Evolutionary conservation across 2,329 filamentous ascomycete genomes (phyloP).

Genomic region (Trichocomaceae sp.): DNA sequence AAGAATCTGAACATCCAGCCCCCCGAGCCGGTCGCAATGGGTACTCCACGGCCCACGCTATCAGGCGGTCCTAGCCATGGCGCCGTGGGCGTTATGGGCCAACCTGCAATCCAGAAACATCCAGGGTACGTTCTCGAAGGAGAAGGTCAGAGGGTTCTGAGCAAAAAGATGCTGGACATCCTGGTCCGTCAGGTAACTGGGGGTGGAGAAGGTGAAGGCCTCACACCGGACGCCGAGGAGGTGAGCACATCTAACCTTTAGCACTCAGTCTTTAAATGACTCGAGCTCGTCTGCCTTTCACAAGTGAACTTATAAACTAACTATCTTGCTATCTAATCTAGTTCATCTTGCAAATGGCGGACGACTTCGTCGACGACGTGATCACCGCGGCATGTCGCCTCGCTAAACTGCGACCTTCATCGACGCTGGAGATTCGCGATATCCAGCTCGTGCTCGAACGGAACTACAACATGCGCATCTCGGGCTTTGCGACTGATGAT

Average conservation of each 20-base stretch:
- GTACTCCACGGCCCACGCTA: slow-evolving; percentile 69
- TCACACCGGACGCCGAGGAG: slow-evolving; percentile 93
- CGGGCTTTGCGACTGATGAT: slow-evolving; percentile 90
- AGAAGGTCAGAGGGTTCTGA: slow-evolving; percentile 87
- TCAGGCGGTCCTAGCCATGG: slow-evolving; percentile 68
- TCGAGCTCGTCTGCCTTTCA: background rate
- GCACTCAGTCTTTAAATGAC: background rate
- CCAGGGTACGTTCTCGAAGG: slow-evolving; percentile 82
- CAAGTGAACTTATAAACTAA: slow-evolving; percentile 4
- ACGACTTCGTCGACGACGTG: slow-evolving; percentile 91
- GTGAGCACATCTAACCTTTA: slow-evolving; percentile 42
- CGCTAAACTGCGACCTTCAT: slow-evolving; percentile 85
- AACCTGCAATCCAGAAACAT: slow-evolving; percentile 75
- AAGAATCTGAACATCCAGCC: slow-evolving; percentile 68
- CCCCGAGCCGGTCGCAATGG: slow-evolving; percentile 69
- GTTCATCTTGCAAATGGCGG: slow-evolving; percentile 82
- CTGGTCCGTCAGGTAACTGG: slow-evolving; percentile 90
- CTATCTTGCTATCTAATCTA: slow-evolving; percentile 31
- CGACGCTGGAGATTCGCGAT: slow-evolving; percentile 82
- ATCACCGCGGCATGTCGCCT: slow-evolving; percentile 81
- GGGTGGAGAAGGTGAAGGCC: slow-evolving; percentile 64
- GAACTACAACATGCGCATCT: slow-evolving; percentile 85
- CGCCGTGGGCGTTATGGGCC: slow-evolving; percentile 74
- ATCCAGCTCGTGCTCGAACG: slow-evolving; percentile 77
- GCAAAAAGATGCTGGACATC: slow-evolving; percentile 95